Conservation (phyloP, 352 stramenopile genomes). For the Nothophytophthora sp. region DNA sequence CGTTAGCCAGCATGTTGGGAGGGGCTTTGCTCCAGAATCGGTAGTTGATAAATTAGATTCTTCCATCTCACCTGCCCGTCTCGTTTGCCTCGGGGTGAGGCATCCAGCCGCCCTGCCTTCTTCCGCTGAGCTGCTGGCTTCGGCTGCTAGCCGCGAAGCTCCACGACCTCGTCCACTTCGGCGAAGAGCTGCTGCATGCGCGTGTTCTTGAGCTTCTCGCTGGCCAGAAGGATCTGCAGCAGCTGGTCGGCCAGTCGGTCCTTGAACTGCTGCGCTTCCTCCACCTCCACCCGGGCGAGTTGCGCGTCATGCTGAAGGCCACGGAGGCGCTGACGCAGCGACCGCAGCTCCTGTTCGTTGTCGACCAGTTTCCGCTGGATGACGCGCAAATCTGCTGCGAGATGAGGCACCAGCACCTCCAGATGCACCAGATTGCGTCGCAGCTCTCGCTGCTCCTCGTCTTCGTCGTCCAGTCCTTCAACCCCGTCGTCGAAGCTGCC, state of each 20-base stretch:
- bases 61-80: no score
- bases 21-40: no score
- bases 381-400: conserved; percentile 46
- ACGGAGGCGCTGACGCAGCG: conserved; percentile 34
- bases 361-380: conserved; percentile 50
- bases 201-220: conserved; percentile 68
- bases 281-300: conserved; percentile 64
- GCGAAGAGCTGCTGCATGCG: conserved; percentile 80
- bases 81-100: no score
- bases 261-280: conserved; percentile 77
- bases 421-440: conserved; percentile 55
- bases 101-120: no score
- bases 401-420: conserved; percentile 62
- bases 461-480: conserved; percentile 50
- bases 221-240: conserved; percentile 66
- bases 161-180: no score
- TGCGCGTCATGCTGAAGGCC: conserved; percentile 46
- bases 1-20: no score
- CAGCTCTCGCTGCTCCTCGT: no score
- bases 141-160: conserved; percentile 6
- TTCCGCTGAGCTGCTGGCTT: no score
- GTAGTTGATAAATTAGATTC: no score
- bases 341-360: conserved; percentile 41
- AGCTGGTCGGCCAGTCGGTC: conserved; percentile 76
- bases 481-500: conserved; percentile 30